These are phyloP conservation scores for Xerocomus tenax DNA, from an alignment of 1,284 basidiomycete genomes.

Conservation along the genomic window DNA sequence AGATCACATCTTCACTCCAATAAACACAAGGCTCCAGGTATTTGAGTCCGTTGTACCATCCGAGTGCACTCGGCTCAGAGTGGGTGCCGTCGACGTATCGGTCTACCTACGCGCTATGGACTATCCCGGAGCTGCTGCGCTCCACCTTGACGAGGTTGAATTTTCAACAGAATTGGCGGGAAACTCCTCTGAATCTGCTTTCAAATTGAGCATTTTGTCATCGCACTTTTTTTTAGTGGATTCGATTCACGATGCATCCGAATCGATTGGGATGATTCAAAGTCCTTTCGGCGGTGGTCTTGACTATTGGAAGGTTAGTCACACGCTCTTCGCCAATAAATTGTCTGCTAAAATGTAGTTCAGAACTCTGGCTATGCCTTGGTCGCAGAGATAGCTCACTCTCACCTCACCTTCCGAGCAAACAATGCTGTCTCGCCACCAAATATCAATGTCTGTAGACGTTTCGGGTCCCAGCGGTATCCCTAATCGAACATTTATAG, in stretches of 20 bases:
- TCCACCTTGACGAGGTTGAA: slow-evolving; percentile 58
- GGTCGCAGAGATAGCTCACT: slow-evolving; percentile 49
- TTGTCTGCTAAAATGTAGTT: slow-evolving; percentile 11
- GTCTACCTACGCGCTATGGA: slow-evolving; percentile 53
- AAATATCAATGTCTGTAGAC: slow-evolving; percentile 35
- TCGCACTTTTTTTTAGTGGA: slow-evolving; percentile 59
- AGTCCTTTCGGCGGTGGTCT: slow-evolving; percentile 28
- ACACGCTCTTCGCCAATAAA: background rate
- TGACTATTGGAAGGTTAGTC: slow-evolving; percentile 63
- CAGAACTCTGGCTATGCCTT: slow-evolving; percentile 60
- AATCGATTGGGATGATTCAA: slow-evolving; percentile 14
- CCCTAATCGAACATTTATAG: slow-evolving; percentile 28
- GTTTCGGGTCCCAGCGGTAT: background rate
- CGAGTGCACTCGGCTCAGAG: slow-evolving; percentile 67
- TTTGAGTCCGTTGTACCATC: slow-evolving; percentile 92
- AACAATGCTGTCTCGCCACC: slow-evolving; percentile 27
- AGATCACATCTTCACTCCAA: background rate
- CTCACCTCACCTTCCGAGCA: slow-evolving; percentile 38
- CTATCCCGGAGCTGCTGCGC: slow-evolving; percentile 56
- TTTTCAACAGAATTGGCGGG: slow-evolving; percentile 68
- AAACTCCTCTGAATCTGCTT: slow-evolving; percentile 47
- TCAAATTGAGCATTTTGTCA: slow-evolving; percentile 44
- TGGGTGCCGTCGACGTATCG: slow-evolving; percentile 66
- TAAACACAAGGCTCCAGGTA: slow-evolving; percentile 40
- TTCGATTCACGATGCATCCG: slow-evolving; percentile 37